phyloP scores from a whole-genome alignment of 306 rosid species.

The Erythrophleum fordii region DNA sequence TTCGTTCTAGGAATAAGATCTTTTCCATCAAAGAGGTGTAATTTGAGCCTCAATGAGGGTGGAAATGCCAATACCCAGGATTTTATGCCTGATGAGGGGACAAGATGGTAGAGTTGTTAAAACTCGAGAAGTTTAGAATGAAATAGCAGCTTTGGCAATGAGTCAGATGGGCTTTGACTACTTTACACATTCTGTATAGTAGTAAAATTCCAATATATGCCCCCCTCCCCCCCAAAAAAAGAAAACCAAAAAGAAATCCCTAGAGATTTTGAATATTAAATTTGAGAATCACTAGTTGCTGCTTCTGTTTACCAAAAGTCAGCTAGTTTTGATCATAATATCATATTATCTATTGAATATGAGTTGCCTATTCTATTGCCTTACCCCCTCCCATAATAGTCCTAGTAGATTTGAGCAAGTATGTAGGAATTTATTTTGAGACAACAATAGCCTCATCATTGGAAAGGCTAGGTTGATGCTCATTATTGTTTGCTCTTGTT shows the following conservation, averaged over 20 bases:
- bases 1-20: background rate
- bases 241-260: too few relatives aligned
- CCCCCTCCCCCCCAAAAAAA: too few relatives aligned
- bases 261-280: background rate
- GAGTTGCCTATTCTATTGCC: background rate
- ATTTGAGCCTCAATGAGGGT: background rate
- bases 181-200: background rate
- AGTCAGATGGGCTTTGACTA: background rate
- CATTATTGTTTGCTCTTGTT: background rate
- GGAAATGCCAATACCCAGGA: background rate
- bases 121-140: background rate
- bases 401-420: background rate
- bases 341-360: background rate
- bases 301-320: background rate
- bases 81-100: background rate
- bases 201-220: background rate
- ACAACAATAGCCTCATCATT: constrained; percentile 8
- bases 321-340: background rate
- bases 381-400: background rate
- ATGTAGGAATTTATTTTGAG: background rate
- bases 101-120: background rate
- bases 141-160: background rate
- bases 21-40: background rate
- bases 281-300: background rate
- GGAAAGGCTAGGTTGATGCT: constrained; percentile 24